A percentile compares a stretch with the other conserved stretches of the same genome.
Conservation (phyloP, 2,329 filamentous ascomycete species). For the Exophiala sp. region DNA sequence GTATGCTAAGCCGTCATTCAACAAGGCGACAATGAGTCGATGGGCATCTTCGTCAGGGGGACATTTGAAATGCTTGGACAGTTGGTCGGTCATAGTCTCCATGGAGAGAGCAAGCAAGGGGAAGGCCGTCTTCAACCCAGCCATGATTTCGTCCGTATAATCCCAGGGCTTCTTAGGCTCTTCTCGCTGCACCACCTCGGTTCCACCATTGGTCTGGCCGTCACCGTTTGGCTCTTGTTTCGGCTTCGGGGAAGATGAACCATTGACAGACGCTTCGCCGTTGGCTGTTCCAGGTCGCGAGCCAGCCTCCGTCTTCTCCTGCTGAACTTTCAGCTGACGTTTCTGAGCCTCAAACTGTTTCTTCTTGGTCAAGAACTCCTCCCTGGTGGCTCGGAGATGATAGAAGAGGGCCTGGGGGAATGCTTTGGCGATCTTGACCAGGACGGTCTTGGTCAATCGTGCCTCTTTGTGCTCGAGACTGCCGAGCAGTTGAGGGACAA, state of each 20-base stretch:
- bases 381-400: slow-evolving; percentile 82
- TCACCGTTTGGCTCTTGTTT: slow-evolving; percentile 51
- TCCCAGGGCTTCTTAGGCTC: slow-evolving; percentile 81
- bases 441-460: slow-evolving; percentile 73
- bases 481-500: slow-evolving; percentile 91
- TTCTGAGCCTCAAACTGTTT: slow-evolving; percentile 45
- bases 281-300: slow-evolving; percentile 42
- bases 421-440: slow-evolving; percentile 88
- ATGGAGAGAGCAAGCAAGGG: slow-evolving; percentile 91
- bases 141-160: slow-evolving; percentile 90
- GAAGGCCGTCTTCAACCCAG: slow-evolving; percentile 92
- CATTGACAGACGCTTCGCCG: slow-evolving; percentile 36
- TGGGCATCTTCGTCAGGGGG: slow-evolving; percentile 98
- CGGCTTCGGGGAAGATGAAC: slow-evolving; percentile 36
- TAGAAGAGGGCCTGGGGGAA: slow-evolving; percentile 97
- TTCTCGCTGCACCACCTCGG: slow-evolving; percentile 30
- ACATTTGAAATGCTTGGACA: slow-evolving; percentile 98
- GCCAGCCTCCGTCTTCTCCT: slow-evolving; percentile 12
- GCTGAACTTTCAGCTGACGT: slow-evolving; percentile 17
- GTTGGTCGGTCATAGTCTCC: slow-evolving; percentile 99
- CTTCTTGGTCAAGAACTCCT: slow-evolving; percentile 89
- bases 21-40: slow-evolving; percentile 87
- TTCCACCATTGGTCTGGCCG: slow-evolving; percentile 37
- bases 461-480: slow-evolving; percentile 90
- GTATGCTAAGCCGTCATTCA: slow-evolving; percentile 92